Conservation (phyloP, 106 monocot species). For the Platanthera zijinensis region DNA sequence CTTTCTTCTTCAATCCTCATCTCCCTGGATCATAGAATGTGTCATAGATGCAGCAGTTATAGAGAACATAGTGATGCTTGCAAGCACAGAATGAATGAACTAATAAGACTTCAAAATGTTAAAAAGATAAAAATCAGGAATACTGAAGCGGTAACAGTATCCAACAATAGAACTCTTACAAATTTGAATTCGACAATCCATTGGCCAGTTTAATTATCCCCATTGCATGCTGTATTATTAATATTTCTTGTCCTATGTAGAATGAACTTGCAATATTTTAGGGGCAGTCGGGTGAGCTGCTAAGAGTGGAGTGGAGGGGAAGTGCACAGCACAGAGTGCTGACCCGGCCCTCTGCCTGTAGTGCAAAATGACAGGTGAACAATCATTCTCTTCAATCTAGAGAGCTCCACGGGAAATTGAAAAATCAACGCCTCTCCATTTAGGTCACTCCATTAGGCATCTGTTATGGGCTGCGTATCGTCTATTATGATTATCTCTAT, state of each 20-base stretch:
- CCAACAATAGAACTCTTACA: background rate
- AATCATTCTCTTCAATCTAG: no score
- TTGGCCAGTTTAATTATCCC: background rate
- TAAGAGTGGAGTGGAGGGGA: no score
- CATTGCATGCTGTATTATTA: background rate
- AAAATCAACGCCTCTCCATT: no score
- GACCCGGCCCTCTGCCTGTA: no score
- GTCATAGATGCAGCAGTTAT: background rate
- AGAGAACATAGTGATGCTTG: background rate
- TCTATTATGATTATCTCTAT: no score
- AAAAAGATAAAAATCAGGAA: background rate
- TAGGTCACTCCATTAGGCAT: no score
- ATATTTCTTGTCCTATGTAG: background rate
- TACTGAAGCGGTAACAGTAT: background rate
- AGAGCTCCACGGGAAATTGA: no score
- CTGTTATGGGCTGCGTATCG: no score
- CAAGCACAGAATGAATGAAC: background rate
- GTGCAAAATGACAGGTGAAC: no score
- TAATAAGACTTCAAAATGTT: background rate
- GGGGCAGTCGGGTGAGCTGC: no score
- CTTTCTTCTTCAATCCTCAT: constrained; percentile 85
- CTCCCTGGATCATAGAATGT: constrained; percentile 41
- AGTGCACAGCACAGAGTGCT: no score
- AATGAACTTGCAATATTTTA: background rate
- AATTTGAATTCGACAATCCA: background rate